Percentiles rank a stretch among this genome's conserved stretches.
Evolutionary conservation across 768 basidiomycete species (phyloP).

Genomic region (Lactarius sp.): DNA sequence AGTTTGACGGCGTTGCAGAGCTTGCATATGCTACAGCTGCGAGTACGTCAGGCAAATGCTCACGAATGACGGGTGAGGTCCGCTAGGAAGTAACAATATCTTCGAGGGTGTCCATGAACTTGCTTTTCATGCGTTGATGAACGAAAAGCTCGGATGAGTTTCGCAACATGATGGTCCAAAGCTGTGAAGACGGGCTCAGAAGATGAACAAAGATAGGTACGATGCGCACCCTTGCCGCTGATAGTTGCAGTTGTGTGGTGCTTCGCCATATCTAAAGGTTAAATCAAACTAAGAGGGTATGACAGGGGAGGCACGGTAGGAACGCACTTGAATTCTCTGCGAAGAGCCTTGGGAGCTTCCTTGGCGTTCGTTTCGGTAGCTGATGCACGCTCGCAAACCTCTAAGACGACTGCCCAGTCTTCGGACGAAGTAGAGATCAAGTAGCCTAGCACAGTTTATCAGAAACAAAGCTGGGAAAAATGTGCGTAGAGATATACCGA

Average conservation of each 20-base stretch:
- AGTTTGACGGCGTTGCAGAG: constrained; percentile 34
- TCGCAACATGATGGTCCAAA: constrained; percentile 89
- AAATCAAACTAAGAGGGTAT: not conserved
- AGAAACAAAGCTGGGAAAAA: not conserved
- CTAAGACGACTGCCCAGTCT: constrained; percentile 76
- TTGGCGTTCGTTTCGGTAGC: constrained; percentile 67
- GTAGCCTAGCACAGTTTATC: constrained; percentile 44
- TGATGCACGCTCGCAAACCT: constrained; percentile 82
- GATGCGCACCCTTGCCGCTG: constrained; percentile 23
- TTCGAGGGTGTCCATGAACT: constrained; percentile 76
- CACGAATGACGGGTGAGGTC: constrained; percentile 75
- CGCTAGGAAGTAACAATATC: constrained; percentile 58
- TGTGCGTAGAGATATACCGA: constrained; percentile 40
- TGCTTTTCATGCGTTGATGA: constrained; percentile 61
- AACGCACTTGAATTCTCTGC: constrained; percentile 79
- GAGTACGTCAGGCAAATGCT: constrained; percentile 74
- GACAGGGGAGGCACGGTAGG: not conserved
- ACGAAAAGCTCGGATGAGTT: constrained; percentile 74
- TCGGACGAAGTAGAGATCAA: constrained; percentile 75
- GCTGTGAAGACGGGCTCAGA: constrained; percentile 35
- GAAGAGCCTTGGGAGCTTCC: constrained; percentile 76
- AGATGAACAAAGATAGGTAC: not conserved
- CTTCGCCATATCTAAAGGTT: constrained; percentile 22
- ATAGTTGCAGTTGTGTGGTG: constrained; percentile 25
- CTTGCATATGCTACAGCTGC: constrained; percentile 75